Conservation (phyloP, 108 stramenopile species). For the Cylindrotheca closterium region DNA sequence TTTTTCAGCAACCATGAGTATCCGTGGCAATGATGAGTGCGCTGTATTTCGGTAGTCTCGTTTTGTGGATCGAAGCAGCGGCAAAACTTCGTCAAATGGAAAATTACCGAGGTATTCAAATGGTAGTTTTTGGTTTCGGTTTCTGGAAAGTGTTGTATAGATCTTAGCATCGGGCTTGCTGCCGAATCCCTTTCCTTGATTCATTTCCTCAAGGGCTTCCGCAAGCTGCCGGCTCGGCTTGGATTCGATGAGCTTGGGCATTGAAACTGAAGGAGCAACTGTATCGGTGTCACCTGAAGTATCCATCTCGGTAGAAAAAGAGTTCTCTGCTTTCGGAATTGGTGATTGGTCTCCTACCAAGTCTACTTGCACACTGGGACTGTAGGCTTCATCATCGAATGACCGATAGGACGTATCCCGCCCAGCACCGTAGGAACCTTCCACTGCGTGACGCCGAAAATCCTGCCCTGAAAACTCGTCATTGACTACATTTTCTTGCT, state of each 20-base stretch:
- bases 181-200: constrained; percentile 6
- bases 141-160: constrained; percentile 6
- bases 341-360: neutral
- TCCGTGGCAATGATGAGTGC: constrained; percentile 1
- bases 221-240: constrained; percentile 19
- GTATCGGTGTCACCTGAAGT: neutral
- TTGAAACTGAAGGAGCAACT: no score
- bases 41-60: neutral
- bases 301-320: neutral
- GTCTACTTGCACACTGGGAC: neutral
- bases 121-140: constrained; percentile 16
- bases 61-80: constrained; percentile 16
- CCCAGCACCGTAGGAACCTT: constrained; percentile 29
- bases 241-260: no score
- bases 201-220: constrained; percentile 4
- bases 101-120: constrained; percentile 33
- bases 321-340: neutral
- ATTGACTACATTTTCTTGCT: constrained; percentile 7
- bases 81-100: constrained; percentile 15
- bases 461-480: constrained; percentile 31
- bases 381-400: constrained; percentile 39
- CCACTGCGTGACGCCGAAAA: constrained; percentile 26
- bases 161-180: constrained; percentile 2
- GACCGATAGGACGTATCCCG: constrained; percentile 27
- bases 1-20: constrained; percentile 43